A percentile compares a stretch with the other conserved stretches of the same genome.
phyloP scores from a whole-genome alignment of 306 rosid species.

The Lithocarpus polystachyus region DNA sequence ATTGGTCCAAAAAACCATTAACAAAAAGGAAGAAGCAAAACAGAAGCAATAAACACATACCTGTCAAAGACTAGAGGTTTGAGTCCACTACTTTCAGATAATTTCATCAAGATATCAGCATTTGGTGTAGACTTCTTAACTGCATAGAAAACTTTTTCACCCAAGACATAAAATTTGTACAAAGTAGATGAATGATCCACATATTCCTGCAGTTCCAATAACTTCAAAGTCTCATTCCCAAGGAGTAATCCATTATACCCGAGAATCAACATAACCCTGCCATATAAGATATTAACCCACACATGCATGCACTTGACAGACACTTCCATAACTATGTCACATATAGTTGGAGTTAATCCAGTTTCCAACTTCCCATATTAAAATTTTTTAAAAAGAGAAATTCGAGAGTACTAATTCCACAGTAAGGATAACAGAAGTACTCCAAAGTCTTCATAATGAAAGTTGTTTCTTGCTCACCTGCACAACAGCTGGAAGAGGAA shows the following conservation, averaged over 20 bases:
- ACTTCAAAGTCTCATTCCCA: not conserved
- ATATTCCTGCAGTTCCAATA: constrained; percentile 58
- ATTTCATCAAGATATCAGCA: constrained; percentile 47
- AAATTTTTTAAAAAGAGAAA: not conserved
- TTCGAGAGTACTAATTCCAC: not conserved
- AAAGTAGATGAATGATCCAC: constrained; percentile 87
- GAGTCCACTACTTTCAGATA: constrained; percentile 39
- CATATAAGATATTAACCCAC: not conserved
- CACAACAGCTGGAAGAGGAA: constrained; percentile 90
- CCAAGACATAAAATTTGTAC: constrained; percentile 81
- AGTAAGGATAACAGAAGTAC: not conserved
- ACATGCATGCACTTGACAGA: not conserved
- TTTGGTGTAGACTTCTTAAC: constrained; percentile 83
- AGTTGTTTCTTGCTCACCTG: constrained; percentile 41
- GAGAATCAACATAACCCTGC: not conserved
- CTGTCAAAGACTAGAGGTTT: constrained; percentile 80
- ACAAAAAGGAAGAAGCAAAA: not conserved
- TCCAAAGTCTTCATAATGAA: not conserved
- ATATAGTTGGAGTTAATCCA: not conserved
- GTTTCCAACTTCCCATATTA: not conserved
- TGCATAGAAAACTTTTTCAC: constrained; percentile 74
- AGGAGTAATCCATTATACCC: not conserved
- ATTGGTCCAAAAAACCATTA: not conserved
- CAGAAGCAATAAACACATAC: constrained; percentile 13
- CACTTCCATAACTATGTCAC: not conserved